phyloP scores from a whole-genome alignment of 208 protist species.

The Leishmania arabica region DNA sequence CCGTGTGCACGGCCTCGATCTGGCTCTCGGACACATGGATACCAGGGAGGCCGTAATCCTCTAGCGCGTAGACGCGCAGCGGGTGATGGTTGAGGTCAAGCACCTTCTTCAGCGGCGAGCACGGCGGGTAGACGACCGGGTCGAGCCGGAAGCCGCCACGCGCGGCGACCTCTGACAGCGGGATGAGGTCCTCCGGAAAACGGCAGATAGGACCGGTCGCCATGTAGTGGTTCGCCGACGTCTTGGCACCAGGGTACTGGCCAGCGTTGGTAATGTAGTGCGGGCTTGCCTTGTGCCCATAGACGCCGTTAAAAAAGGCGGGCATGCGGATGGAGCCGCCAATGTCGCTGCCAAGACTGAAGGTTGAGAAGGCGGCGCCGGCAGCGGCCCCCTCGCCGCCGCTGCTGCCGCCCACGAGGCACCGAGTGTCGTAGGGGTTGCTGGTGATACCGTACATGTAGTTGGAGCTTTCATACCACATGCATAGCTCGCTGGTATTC shows the following conservation, averaged over 20 bases:
- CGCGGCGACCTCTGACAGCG: constrained; percentile 69
- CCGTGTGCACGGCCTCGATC: constrained; percentile 60
- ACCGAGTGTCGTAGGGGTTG: constrained; percentile 89
- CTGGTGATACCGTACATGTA: constrained; percentile 89
- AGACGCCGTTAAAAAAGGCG: constrained; percentile 91
- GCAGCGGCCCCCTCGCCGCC: constrained; percentile 85
- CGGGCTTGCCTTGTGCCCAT: constrained; percentile 85
- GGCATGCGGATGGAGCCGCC: constrained; percentile 92
- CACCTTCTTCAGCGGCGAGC: constrained; percentile 55
- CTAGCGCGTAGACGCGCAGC: constrained; percentile 78
- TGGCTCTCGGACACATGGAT: constrained; percentile 55
- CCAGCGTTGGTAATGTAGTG: constrained; percentile 86
- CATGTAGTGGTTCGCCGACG: constrained; percentile 85
- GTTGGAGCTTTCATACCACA: constrained; percentile 92
- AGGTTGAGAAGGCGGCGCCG: constrained; percentile 76
- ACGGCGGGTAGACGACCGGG: constrained; percentile 60
- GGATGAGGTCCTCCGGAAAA: constrained; percentile 85
- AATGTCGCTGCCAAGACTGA: constrained; percentile 89
- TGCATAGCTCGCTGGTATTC: constrained; percentile 89
- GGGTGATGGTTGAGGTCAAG: constrained; percentile 34
- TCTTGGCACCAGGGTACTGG: constrained; percentile 74
- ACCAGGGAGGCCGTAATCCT: constrained; percentile 71
- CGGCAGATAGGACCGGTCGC: constrained; percentile 81
- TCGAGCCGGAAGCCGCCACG: constrained; percentile 80
- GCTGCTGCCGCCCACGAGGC: constrained; percentile 87